phyloP scores from a whole-genome alignment of 2,329 filamentous ascomycete genomes.

The Raffaelea deltoideospora region DNA sequence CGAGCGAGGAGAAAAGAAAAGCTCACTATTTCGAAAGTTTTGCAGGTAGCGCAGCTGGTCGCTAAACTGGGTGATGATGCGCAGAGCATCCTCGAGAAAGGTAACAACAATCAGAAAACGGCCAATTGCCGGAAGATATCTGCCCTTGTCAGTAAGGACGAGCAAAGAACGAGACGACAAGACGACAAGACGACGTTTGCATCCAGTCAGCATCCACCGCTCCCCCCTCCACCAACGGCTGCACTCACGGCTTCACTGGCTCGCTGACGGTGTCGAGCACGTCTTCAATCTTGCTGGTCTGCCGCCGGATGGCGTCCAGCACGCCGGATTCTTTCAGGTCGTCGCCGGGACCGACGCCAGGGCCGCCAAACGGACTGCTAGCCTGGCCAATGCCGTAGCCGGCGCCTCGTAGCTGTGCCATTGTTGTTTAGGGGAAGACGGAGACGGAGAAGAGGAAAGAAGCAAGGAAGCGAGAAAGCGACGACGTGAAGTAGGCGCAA shows the following conservation, averaged over 20 bases:
- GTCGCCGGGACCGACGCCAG: constrained; percentile 14
- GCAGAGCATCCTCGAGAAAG: constrained; percentile 89
- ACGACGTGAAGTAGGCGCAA: too few relatives aligned
- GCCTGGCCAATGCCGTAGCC: constrained; percentile 72
- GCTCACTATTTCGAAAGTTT: constrained; percentile 83
- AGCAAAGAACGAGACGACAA: background rate
- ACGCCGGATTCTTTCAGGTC: constrained; percentile 55
- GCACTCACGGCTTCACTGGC: constrained; percentile 81
- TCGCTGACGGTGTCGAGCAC: constrained; percentile 74
- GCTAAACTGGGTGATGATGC: constrained; percentile 94
- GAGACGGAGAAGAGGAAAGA: background rate
- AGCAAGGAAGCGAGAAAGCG: background rate
- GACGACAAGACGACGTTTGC: constrained; percentile 1
- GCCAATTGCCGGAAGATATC: constrained; percentile 86
- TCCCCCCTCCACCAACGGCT: constrained; percentile 1
- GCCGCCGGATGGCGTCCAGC: constrained; percentile 77
- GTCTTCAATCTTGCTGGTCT: constrained; percentile 98
- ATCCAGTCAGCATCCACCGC: background rate
- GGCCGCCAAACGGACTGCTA: constrained; percentile 54
- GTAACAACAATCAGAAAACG: constrained; percentile 97
- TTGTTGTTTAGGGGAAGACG: background rate
- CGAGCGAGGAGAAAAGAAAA: too few relatives aligned
- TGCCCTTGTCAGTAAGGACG: constrained; percentile 21
- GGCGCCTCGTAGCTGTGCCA: constrained; percentile 44
- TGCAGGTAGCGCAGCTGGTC: constrained; percentile 89